Base-by-base conservation (phyloP, 495 filamentous ascomycete genomes). In the Halenospora varia region DNA sequence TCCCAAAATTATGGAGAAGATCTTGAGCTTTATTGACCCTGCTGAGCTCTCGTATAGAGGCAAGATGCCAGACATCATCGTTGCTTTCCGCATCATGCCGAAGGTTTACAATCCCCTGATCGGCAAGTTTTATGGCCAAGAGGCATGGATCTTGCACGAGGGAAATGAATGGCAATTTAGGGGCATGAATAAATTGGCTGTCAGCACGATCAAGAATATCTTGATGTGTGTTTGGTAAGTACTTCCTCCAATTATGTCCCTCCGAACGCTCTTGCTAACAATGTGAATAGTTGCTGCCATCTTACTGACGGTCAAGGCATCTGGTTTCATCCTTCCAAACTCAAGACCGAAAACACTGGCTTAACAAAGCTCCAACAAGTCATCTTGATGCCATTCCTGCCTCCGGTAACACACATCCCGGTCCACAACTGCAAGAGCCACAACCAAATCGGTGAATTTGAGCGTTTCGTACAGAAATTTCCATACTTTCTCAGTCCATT, bases 11-110 rank as follows among this genome's bases (percentile, higher is more conserved):
- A 13, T 35, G 6, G 29, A 35, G 4, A 13, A 35, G 13, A 35
- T 35, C 29, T 35, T 13, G n/a, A n/a, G n/a, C n/a, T n/a, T n/a
- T n/a, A n/a, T n/a, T n/a, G n/a, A 4, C 13, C 29, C 29, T 35
- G 13, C 29, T 13, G 4, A 13, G 29, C 82, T n/a, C 42, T 45
- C 8, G 42, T 3, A 20, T 45, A n/a, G 42, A 45, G 42, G 42
- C 8, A 20, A 45, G 18, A 45, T 45, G 42, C 42, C 42, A 15
- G 42, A 6, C 6, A 4, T 8, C n/a, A 45, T 45, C 6, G 42
- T 45, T n/a, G 42, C 42, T n/a, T n/a, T 45, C 13, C 42, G 42
- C 42, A 8, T 45, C 42, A 9, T 20, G 13, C 42, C 42, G 8
- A 20, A n/a, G 18, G n/a, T 20, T 8, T 45, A 45, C 18, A 20